Percentiles rank a stretch among this genome's conserved stretches.
Conservation (phyloP, 371 early-diverging fungal species). For the Mucor sp. region DNA sequence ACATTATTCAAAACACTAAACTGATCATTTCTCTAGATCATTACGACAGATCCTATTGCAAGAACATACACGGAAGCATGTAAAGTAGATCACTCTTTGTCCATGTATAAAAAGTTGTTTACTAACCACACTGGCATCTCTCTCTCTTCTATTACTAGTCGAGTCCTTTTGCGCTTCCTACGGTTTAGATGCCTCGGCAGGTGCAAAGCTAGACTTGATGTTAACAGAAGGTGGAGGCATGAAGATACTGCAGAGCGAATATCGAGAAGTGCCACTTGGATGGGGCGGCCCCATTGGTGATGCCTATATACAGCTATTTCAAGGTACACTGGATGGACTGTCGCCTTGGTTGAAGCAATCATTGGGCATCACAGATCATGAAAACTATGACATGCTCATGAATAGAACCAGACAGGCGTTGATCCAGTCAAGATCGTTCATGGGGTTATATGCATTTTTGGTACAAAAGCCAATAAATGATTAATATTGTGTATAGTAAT, state of each 20-base stretch:
- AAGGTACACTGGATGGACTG: conserved; percentile 78
- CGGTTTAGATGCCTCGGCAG: conserved; percentile 30
- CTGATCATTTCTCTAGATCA: conserved; percentile 11
- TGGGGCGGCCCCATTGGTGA: conserved; percentile 45
- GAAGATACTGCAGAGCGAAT: conserved; percentile 37
- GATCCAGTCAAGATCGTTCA: conserved; percentile 30
- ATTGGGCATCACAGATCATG: conserved; percentile 17
- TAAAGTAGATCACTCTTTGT: not conserved
- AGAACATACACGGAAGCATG: conserved; percentile 23
- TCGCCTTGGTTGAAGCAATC: conserved; percentile 93
- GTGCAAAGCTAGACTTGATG: conserved; percentile 34
- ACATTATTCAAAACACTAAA: not conserved
- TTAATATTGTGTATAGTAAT: not conserved
- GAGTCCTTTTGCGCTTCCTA: conserved; percentile 30
- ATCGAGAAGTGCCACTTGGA: conserved; percentile 38
- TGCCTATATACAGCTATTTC: conserved; percentile 29
- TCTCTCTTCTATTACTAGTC: conserved; percentile 11
- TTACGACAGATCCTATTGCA: conserved; percentile 5
- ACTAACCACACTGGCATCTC: not conserved
- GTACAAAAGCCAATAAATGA: conserved; percentile 25
- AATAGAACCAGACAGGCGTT: conserved; percentile 15
- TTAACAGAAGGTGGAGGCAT: conserved; percentile 20
- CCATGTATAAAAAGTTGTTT: not conserved
- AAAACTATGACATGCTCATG: conserved; percentile 12
- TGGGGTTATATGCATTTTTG: conserved; percentile 41